Conservation (phyloP, 331 rosid genomes). For the Quercus lobata region DNA sequence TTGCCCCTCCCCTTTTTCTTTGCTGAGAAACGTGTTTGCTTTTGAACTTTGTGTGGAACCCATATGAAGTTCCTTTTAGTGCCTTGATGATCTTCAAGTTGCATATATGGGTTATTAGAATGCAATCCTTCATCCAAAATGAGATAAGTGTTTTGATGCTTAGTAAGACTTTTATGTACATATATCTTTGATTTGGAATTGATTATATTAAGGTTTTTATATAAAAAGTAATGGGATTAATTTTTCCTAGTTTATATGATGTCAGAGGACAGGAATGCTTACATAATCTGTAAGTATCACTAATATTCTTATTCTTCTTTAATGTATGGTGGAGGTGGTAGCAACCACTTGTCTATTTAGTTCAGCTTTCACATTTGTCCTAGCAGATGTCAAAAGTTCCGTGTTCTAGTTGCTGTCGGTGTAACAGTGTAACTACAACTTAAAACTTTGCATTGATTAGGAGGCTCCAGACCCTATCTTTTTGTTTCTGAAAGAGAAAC, state of each 20-base stretch:
- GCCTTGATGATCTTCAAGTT: not conserved
- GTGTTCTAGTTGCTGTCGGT: not conserved
- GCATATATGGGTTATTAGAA: not conserved
- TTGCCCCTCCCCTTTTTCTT: not conserved
- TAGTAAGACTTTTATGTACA: too few species aligned
- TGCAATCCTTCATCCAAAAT: too few species aligned
- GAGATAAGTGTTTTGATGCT: too few species aligned
- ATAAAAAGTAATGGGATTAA: not conserved
- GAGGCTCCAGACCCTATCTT: not conserved
- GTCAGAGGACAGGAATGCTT: not conserved
- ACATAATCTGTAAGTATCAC: not conserved
- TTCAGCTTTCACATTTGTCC: not conserved
- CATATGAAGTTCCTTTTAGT: not conserved
- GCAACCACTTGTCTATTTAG: not conserved
- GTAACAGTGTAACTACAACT: not conserved
- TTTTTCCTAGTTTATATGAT: not conserved
- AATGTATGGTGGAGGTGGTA: not conserved
- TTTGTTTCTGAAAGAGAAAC: not conserved
- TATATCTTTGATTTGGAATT: not conserved
- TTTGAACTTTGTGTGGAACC: not conserved
- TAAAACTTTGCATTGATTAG: not conserved
- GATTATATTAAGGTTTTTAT: not conserved
- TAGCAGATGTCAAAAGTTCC: not conserved
- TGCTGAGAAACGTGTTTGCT: not conserved
- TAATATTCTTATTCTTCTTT: not conserved